These are phyloP conservation scores for Ustilago vetiveriae DNA, from an alignment of 1,284 basidiomycete species.

Conservation along the genomic window DNA sequence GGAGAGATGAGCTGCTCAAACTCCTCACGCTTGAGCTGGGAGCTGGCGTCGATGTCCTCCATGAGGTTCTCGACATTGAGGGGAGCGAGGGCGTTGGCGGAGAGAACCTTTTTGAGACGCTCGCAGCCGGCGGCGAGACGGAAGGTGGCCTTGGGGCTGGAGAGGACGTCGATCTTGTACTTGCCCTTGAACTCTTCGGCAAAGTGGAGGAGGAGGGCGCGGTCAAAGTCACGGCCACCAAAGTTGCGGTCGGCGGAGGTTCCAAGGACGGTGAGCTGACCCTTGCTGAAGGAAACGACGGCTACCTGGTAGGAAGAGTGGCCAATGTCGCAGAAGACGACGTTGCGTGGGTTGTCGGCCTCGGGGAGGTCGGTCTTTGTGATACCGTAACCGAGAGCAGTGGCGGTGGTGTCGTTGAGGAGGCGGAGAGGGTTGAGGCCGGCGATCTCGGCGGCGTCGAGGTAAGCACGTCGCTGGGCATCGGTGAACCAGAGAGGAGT, in stretches of 20 bases:
- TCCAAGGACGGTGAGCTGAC: conserved; percentile 65
- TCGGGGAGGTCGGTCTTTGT: conserved; percentile 67
- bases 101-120: conserved; percentile 67
- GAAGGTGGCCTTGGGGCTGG: conserved; percentile 66
- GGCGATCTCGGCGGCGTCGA: conserved; percentile 66
- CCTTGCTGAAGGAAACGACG: conserved; percentile 66
- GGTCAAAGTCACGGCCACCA: conserved; percentile 66
- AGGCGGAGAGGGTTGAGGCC: conserved; percentile 65
- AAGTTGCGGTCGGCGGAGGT: conserved; percentile 65
- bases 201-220: conserved; percentile 65
- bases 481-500: conserved; percentile 67
- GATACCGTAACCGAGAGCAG: conserved; percentile 66
- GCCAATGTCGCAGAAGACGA: conserved; percentile 66
- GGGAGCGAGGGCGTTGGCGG: conserved; percentile 65
- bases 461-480: conserved; percentile 63
- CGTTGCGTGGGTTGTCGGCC: conserved; percentile 63
- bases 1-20: conserved; percentile 64
- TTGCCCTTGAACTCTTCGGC: conserved; percentile 66
- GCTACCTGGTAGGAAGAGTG: conserved; percentile 67
- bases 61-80: conserved; percentile 67
- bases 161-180: conserved; percentile 67
- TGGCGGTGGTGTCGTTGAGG: conserved; percentile 66
- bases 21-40: conserved; percentile 66
- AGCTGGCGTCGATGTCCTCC: conserved; percentile 66
- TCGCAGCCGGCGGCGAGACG: conserved; percentile 65